Base-by-base conservation (phyloP, 2,329 filamentous ascomycete species). In the Dactylellina leptospora region DNA sequence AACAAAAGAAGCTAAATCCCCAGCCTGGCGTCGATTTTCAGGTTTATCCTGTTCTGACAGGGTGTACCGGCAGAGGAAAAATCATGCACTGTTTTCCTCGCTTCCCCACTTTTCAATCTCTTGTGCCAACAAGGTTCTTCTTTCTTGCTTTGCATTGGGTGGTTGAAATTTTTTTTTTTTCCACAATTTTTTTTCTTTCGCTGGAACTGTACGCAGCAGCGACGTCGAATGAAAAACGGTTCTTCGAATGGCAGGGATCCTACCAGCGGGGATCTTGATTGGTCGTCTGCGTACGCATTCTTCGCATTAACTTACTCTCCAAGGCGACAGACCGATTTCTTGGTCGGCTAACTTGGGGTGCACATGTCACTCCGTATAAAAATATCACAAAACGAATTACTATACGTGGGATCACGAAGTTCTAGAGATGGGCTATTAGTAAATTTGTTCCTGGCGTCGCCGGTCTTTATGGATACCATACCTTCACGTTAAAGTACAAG, bases 21-120 rank as follows among this genome's bases (percentile, higher is more conserved):
- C 40, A 45, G 33, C 23, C 28, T 20, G 42, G 63, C 16, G 53
- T 51, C 50, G 56, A 38, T 36, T 42, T 70, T 59, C 28, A 54
- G 51, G 40, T 53, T 55, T 63, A 64, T 55, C 59, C 59, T 72
- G 59, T 56, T 50, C 40, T 55, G 55, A 47, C 56, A 56, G 50
- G 50, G 58, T 25, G 56, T 22, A 51, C 59, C 59, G 44, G 53
- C 38, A 53, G 20, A 45, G 1, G 62, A 72, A 64, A 64, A 47
- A 53, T 63, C 53, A 72, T 64, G 68, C 68, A 72, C 51, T 50
- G 36, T 64, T 72, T 72, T 72, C n/a, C 66, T 63, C 59, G 59
- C 59, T 64, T 72, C 59, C 59, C 68, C 68, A 64, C 59, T 60
- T 72, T 72, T 59, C 53, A 47, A 47, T n/a, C 20, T 20, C n/a